These are phyloP conservation scores for Russula brevipes DNA, from an alignment of 768 basidiomycete species.

Conservation along the genomic window DNA sequence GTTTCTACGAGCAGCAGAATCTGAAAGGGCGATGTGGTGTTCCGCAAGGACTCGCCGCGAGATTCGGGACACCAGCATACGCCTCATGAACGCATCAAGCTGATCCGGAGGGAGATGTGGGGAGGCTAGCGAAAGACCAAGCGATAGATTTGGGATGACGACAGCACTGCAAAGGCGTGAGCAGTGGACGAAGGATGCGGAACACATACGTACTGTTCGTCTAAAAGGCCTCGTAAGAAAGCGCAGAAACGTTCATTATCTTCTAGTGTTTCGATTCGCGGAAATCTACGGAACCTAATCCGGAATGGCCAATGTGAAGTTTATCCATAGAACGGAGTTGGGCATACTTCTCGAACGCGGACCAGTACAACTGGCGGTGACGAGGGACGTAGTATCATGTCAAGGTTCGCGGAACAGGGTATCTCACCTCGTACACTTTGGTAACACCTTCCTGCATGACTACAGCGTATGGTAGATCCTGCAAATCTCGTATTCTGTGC, in stretches of 20 bases:
- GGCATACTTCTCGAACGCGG: conserved; percentile 74
- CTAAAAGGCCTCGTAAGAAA: conserved; percentile 58
- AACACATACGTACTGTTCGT: conserved; percentile 64
- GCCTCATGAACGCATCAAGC: conserved; percentile 81
- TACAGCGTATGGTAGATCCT: conserved; percentile 78
- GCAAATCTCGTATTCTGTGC: conserved; percentile 81
- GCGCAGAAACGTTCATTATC: conserved; percentile 79
- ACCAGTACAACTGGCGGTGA: conserved; percentile 68
- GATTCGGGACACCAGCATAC: conserved; percentile 88
- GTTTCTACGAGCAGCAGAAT: conserved; percentile 39
- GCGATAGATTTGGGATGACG: conserved; percentile 75
- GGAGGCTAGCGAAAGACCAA: conserved; percentile 82
- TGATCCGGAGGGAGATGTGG: conserved; percentile 71
- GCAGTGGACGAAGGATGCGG: conserved; percentile 1
- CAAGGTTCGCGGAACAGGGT: background rate
- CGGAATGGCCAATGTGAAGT: conserved; percentile 6
- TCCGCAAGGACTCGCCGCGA: conserved; percentile 85
- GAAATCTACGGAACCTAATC: conserved; percentile 49
- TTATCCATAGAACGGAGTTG: background rate
- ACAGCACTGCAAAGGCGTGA: conserved; percentile 44
- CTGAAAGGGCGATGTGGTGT: conserved; percentile 81
- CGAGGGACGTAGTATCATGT: background rate
- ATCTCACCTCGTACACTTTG: conserved; percentile 74
- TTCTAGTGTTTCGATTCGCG: conserved; percentile 59
- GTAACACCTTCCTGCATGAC: conserved; percentile 81